phyloP scores from a whole-genome alignment of 148 eudicot genomes.

The Rhododendron williamsianum region DNA sequence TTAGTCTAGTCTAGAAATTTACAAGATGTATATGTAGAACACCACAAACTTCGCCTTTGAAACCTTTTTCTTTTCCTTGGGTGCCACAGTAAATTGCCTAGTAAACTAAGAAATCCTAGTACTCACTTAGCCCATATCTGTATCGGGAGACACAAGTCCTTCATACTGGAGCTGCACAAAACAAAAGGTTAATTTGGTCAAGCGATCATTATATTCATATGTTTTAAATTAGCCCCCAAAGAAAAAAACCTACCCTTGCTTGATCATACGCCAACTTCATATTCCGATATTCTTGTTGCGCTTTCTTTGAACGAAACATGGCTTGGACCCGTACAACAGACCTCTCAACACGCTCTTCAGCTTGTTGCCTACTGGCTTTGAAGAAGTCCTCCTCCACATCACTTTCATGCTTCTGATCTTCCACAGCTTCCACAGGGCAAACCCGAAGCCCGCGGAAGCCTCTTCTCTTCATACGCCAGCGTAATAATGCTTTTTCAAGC shows the following conservation, averaged over 20 bases:
- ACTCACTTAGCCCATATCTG: slow-evolving; percentile 21
- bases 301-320: slow-evolving; percentile 86
- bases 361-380: slow-evolving; percentile 77
- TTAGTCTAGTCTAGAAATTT: neutral
- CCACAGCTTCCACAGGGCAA: slow-evolving; percentile 28
- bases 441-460: slow-evolving; percentile 79
- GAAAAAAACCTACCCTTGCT: slow-evolving; percentile 38
- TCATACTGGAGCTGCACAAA: slow-evolving; percentile 62
- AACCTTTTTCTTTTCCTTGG: neutral
- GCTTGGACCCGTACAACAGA: slow-evolving; percentile 87
- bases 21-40: neutral
- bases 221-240: neutral
- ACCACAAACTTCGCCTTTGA: neutral
- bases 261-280: slow-evolving; percentile 52
- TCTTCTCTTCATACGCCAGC: slow-evolving; percentile 81
- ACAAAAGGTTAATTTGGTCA: neutral
- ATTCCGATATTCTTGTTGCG: slow-evolving; percentile 83
- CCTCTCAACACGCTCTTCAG: slow-evolving; percentile 87
- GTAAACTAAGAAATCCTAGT: neutral
- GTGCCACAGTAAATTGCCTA: neutral
- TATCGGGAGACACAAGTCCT: slow-evolving; percentile 36
- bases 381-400: slow-evolving; percentile 79
- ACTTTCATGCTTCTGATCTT: slow-evolving; percentile 34
- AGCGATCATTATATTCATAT: neutral
- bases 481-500: slow-evolving; percentile 79